phyloP scores from a whole-genome alignment of 257 asterid species.

The Solanum habrochaites region DNA sequence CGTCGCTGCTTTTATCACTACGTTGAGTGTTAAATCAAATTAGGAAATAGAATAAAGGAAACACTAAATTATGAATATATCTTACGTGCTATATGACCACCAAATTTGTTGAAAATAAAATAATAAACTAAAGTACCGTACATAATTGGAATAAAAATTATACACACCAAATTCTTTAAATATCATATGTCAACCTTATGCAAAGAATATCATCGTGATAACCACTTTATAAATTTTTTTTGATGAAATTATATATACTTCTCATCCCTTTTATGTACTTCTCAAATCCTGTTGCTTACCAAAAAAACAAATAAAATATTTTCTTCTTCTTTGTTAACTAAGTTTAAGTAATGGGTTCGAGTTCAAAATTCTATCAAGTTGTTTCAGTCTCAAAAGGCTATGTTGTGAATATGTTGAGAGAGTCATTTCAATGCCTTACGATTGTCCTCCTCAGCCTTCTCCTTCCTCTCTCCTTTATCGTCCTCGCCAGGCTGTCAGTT shows the following conservation, averaged over 20 bases:
- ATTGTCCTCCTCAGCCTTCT: conserved; percentile 57
- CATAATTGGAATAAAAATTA: neutral
- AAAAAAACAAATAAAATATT: neutral
- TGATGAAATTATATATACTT: neutral
- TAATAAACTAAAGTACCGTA: neutral
- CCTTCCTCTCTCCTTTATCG: conserved; percentile 69
- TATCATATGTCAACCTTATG: neutral
- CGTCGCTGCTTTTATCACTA: neutral
- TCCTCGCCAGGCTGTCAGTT: conserved; percentile 53
- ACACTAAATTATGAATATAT: neutral
- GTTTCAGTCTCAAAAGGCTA: neutral
- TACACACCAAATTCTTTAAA: neutral
- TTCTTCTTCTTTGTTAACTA: neutral
- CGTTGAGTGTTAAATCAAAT: neutral
- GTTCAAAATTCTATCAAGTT: neutral
- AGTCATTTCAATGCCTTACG: conserved; percentile 35
- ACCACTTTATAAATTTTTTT: neutral
- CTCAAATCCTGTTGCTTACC: neutral
- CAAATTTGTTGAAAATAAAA: neutral
- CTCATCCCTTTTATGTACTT: neutral
- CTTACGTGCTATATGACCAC: neutral
- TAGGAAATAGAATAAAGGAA: neutral
- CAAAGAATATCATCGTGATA: neutral
- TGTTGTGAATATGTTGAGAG: neutral
- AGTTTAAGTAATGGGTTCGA: neutral